These are phyloP conservation scores for Cupressus sempervirens DNA, from an alignment of 75 land plant species.

Conservation along the genomic window DNA sequence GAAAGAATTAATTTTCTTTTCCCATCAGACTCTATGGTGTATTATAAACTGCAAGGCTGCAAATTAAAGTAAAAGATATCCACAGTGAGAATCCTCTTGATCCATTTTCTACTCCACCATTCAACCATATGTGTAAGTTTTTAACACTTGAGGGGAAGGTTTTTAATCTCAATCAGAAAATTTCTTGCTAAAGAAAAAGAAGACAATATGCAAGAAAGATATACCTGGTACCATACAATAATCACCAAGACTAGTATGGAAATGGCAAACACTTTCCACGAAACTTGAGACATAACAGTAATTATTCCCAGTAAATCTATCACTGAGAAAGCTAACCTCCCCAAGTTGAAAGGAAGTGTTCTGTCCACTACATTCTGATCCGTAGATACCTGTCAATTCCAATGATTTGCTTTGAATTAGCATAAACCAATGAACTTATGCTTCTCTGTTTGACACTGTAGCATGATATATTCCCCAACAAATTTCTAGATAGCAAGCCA, in stretches of 20 bases:
- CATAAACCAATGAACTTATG: neutral
- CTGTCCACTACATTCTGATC: conserved; percentile 74
- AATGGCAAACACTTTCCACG: conserved; percentile 32
- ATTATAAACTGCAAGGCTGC: neutral
- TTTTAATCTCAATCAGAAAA: neutral
- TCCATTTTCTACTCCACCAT: too few species aligned
- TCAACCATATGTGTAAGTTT: too few species aligned
- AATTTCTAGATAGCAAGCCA: too few species aligned
- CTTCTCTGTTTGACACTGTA: neutral
- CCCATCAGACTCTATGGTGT: neutral
- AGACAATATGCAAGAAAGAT: neutral
- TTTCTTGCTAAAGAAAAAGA: neutral
- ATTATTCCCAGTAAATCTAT: conserved; percentile 19
- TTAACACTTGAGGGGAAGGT: neutral
- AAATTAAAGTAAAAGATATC: neutral
- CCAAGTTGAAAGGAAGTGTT: conserved; percentile 51
- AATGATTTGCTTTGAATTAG: neutral
- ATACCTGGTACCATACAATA: conserved; percentile 7
- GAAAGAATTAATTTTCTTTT: neutral
- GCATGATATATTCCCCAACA: neutral
- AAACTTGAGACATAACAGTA: conserved; percentile 20
- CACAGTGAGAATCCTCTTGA: neutral
- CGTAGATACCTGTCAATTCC: conserved; percentile 54
- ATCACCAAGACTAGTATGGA: conserved; percentile 11
- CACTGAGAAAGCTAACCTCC: conserved; percentile 20